These are phyloP conservation scores for Rhodotorula sp. DNA, from an alignment of 1,284 basidiomycete genomes.

Conservation along the genomic window DNA sequence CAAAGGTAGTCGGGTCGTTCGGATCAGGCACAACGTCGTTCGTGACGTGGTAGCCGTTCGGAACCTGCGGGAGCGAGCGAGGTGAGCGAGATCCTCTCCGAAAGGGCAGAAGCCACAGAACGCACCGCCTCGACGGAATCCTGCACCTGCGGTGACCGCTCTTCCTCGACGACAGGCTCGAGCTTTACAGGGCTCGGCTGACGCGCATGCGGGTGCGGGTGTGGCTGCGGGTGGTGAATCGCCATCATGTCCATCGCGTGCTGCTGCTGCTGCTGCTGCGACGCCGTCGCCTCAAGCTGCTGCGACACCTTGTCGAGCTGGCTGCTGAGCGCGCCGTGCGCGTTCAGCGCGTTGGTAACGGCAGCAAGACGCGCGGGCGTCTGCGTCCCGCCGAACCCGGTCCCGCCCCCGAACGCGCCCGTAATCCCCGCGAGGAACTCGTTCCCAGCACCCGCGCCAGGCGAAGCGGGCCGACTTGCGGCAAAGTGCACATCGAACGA, in stretches of 20 bases:
- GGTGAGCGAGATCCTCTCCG: not conserved
- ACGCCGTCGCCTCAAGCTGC: slow-evolving; percentile 24
- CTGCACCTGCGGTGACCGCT: not conserved
- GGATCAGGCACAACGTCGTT: slow-evolving; percentile 20
- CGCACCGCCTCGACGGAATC: not conserved
- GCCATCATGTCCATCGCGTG: slow-evolving; percentile 10
- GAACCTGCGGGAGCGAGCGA: not conserved
- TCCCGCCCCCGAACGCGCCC: not conserved
- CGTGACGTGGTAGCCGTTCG: slow-evolving; percentile 16
- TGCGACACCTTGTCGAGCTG: slow-evolving; percentile 34
- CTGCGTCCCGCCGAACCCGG: slow-evolving; percentile 15
- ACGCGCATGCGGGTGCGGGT: not conserved
- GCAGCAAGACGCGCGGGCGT: slow-evolving; percentile 12
- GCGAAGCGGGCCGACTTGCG: slow-evolving; percentile 33
- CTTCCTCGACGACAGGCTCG: slow-evolving; percentile 17
- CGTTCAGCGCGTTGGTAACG: slow-evolving; percentile 5
- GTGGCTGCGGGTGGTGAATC: not conserved
- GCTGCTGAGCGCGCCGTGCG: slow-evolving; percentile 17
- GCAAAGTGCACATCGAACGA: slow-evolving; percentile 37
- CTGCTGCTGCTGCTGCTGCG: slow-evolving; percentile 21
- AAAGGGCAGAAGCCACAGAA: not conserved
- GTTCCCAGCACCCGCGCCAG: slow-evolving; percentile 19
- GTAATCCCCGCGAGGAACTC: slow-evolving; percentile 31
- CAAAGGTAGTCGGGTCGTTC: slow-evolving; percentile 32
- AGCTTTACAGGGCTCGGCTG: slow-evolving; percentile 14